Evolutionary conservation across 768 basidiomycete species (phyloP), one percentile per base, ranked within the genome.

Genomic region (Tricholoma terreum): DNA sequence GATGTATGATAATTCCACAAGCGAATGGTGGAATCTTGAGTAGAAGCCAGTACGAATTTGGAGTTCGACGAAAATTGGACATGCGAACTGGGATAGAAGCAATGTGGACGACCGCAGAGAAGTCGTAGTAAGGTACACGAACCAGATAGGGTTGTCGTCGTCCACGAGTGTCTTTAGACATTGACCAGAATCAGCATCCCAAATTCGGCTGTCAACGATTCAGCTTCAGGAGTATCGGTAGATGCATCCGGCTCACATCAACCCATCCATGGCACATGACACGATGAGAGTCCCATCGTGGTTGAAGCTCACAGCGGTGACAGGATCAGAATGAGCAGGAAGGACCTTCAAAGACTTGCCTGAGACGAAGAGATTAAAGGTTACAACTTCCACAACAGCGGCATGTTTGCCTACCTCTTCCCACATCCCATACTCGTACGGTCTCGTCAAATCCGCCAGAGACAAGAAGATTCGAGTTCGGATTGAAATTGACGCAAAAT

Each of bases 181-280:
- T 73, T 99, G 97, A 2, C 96, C 97, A 3, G 95, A 96, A 55
- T 94, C 87, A 0, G 92, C 87, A 67, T 99, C 96, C 97, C 97
- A 99, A 58, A 98, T 85, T 56, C 97, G 95, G 68, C 96, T 99
- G 66, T 8, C n/a, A 12, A 22, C 24, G 36, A 61, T 33, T 54
- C 24, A 50, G 64, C 38, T 19, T 19, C 36, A 38, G 48, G 49
- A 43, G 33, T 42, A 54, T 21, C 2, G 36, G 52, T 40, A 58
- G 38, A 33, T 42, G 55, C 21, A 4, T 1, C 12, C 42, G 7
- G 74, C 88, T 72, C 61, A 98, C 97, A 98, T 96, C 42, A 98
- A 73, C 5, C 96, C 97, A 71, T 99, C 97, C 89, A 94, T 96
- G 10, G 94, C 92, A 63, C 91, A 92, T 15, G 94, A 96, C 2